These are phyloP conservation scores for Dovyalis caffra DNA, from an alignment of 345 rosid genomes.

Conservation along the genomic window DNA sequence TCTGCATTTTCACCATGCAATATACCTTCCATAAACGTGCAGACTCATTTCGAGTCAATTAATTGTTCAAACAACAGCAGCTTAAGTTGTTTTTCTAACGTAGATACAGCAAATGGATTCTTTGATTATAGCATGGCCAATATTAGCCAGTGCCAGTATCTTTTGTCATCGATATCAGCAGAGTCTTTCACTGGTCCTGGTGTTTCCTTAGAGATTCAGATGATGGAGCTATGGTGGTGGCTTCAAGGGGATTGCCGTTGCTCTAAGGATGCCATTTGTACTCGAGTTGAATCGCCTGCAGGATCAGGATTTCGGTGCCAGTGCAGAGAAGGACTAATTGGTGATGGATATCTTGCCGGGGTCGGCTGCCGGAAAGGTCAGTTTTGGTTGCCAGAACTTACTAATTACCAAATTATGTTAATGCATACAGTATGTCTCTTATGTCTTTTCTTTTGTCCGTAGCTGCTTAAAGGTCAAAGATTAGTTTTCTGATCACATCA, in stretches of 20 bases:
- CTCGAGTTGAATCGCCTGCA: constrained; percentile 14
- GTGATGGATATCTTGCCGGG: constrained; percentile 53
- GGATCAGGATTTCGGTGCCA: constrained; percentile 41
- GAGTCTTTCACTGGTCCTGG: constrained; percentile 16
- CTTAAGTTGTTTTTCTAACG: constrained; percentile 39
- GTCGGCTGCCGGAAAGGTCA: constrained; percentile 61
- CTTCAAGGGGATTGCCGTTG: constrained; percentile 51
- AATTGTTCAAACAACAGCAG: constrained; percentile 5
- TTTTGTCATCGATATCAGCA: constrained; percentile 50
- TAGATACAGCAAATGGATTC: not conserved
- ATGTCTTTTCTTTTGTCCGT: not conserved
- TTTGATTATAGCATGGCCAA: constrained; percentile 16
- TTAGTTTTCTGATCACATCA: not conserved
- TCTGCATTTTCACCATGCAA: constrained; percentile 11
- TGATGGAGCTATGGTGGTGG: constrained; percentile 64
- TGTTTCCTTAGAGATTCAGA: constrained; percentile 39
- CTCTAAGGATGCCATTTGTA: constrained; percentile 41
- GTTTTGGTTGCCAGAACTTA: constrained; percentile 10
- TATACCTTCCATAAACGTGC: constrained; percentile 30
- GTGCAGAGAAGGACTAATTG: constrained; percentile 48
- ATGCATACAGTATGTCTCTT: not conserved
- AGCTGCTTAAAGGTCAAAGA: not conserved
- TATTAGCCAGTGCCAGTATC: constrained; percentile 32
- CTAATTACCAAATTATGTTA: not conserved
- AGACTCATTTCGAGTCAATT: constrained; percentile 33